Evolutionary conservation across 345 rosid genomes (phyloP), one percentile per base, ranked within the genome.

Genomic region (Rhodamnia rubescens): DNA sequence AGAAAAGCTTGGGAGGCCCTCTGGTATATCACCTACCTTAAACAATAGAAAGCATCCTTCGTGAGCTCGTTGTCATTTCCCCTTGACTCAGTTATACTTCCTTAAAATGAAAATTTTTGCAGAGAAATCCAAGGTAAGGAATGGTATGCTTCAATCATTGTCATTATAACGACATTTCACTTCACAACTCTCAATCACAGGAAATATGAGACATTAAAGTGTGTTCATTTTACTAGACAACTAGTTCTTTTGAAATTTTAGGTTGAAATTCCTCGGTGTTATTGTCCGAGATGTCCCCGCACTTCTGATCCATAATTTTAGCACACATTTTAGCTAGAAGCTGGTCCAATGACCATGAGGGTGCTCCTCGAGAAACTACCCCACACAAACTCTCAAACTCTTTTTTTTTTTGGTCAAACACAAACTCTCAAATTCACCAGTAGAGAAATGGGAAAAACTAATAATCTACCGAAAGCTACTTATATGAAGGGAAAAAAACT

Each of bases 1-100:
- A 55, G 99, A 95, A 90, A 97, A 97, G 58, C 89, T 90, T 50
- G 99, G 99, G 86, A 97, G 97, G 51, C 99, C 99, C 89, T 95
- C 94, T 49, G 99, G 99, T 91, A 97, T 96, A 14, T 96, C 98
- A 87, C 99, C 99, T 64, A 97, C 99, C 99, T 97, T 89, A 90
- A 91, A 85, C 57, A 87, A 86, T 42, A 88, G 20, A 85, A 53
- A 88, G n/a, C 87, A 75, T 85, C 64, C 78, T 69, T 69, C 42
- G 2, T 69, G 44, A 69, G 78, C 78, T 64, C 4, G 22, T 64
- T 64, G 42, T 64, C 44, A 18, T 32, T 64, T 64, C 78, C 24
- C 24, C 44, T 18, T 18, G 47, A 32, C 24, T 32, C 21, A 32
- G 44, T 64, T 64, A 20, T 64, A 64, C 78, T 36, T 64, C 12